Evolutionary conservation across 176 grass and related monocot species (phyloP), one percentile per base, ranked within the genome.

Genomic region (bread wheat (Triticum aestivum)): DNA sequence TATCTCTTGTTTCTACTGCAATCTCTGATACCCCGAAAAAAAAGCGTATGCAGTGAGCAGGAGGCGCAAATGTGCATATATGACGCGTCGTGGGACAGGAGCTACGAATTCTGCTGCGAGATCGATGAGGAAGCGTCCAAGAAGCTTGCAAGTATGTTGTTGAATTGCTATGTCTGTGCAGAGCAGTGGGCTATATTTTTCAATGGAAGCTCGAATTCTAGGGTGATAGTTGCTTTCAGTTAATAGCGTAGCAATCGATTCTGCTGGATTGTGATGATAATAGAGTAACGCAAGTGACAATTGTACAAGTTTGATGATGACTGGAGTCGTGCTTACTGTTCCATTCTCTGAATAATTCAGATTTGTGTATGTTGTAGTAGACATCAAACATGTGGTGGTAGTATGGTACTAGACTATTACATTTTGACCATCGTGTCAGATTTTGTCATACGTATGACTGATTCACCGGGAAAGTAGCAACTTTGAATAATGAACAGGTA

Each of bases 1-100:
- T 21, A 38, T 69, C 17, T 67, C 6, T 35, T 33, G 45, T 32
- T 3, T 68, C 4, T 8, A 21, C 51, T 68, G 1, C 4, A 30
- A 2, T 64, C 74, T 80, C 9, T 51, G 64, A 49, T 86, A n/a
- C 21, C 61, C 56, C 5, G 4, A 37, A 73, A 24, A 26, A 29
- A 27, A 39, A 64, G 3, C 38, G 32, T 58, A 2, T 65, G 65
- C 81, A 95, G 93, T 33, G 86, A 92, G 54, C 82, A 89, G 77
- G 93, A 98, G 49, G 95, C 93, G 21, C 93, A 93, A 65, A 98
- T 91, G 91, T 52, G 91, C 82, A 98, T 98, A 17, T 98, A 91
- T 21, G 61, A 89, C 66, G 91, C 96, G 62, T 93, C 88, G 15
- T 98, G 95, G 93, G 87, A 87, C 67, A 86, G 63, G 27, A 75